A percentile compares a stretch with the other conserved stretches of the same genome.
Evolutionary conservation across 441 rosid genomes (phyloP).

Genomic region (Theobroma grandiflorum): DNA sequence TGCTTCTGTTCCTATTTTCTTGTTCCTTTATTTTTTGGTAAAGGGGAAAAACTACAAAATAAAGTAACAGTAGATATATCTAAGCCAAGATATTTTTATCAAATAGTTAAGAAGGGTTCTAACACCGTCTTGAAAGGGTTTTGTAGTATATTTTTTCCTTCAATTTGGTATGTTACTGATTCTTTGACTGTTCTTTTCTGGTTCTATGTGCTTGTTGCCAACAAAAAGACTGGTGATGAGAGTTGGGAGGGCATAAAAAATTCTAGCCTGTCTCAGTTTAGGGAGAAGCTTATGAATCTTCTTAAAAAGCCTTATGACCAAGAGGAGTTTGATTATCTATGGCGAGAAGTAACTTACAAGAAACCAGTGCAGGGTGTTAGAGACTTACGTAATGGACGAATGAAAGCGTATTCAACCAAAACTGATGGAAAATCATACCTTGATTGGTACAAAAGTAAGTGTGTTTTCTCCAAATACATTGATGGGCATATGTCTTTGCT

Average conservation of each 20-base stretch:
- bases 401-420: neutral
- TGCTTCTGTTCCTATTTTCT: neutral
- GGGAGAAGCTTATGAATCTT: conserved; percentile 17
- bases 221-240: conserved; percentile 11
- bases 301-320: conserved; percentile 6
- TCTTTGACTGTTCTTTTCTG: neutral
- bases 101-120: neutral
- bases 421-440: conserved; percentile 17
- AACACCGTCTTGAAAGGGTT: conserved; percentile 1
- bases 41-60: neutral
- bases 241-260: neutral
- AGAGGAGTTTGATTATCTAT: neutral
- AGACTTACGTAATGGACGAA: neutral
- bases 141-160: neutral
- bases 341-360: neutral
- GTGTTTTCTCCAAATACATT: conserved; percentile 1
- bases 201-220: neutral
- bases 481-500: neutral
- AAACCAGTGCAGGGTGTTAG: neutral
- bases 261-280: neutral
- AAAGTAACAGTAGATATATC: neutral
- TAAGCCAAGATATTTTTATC: neutral
- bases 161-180: conserved; percentile 2
- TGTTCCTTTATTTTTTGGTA: neutral
- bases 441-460: conserved; percentile 6